Base-by-base conservation (phyloP, 148 eudicot genomes). In the Rhododendron mucronatum region DNA sequence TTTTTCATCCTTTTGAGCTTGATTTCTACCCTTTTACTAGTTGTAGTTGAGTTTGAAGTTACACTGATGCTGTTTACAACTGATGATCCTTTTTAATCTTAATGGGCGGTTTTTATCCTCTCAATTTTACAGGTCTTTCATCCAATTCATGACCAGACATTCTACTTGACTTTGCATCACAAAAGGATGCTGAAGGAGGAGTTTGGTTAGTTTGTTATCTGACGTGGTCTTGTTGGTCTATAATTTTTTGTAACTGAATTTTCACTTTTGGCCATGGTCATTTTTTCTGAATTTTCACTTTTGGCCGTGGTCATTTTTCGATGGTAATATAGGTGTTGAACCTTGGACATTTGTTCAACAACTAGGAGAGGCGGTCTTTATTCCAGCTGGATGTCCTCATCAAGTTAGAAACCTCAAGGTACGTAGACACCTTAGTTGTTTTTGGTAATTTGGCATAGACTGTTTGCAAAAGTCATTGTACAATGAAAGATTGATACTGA, bases 101-200 rank as follows among this genome's bases (percentile, higher is more conserved):
- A 13, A 28, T 48, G 35, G 20, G 45, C 45, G 44, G 8, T 85
- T 3, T 73, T 81, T 63, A 1, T n/a, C 33, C 73, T n/a, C 26
- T 26, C 33, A 28, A 35, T 53, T 53, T 69, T 86, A 28, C 81
- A 91, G 95, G 93, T 91, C 26, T 75, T 85, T 85, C 92, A 93
- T 61, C 92, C 95, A 33, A 91, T 91, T 85, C 92, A 93, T 86
- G 95, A 93, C 77, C 89, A 93, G 76, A 85, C 90, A 37, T 91
- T 93, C 78, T 92, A 90, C 86, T 74, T 93, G 87, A 87, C 83
- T 14, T 80, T 83, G 35, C 86, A 89, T 33, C 95, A 93, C 81
- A 91, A 90, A 81, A 87, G 85, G 84, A 91, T 87, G 85, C 91
- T 93, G 10, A 93, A 90, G 87, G 88, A 88, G 61, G 93, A 93